phyloP scores from a whole-genome alignment of 306 rosid species.

The Ziziphus jujuba region DNA sequence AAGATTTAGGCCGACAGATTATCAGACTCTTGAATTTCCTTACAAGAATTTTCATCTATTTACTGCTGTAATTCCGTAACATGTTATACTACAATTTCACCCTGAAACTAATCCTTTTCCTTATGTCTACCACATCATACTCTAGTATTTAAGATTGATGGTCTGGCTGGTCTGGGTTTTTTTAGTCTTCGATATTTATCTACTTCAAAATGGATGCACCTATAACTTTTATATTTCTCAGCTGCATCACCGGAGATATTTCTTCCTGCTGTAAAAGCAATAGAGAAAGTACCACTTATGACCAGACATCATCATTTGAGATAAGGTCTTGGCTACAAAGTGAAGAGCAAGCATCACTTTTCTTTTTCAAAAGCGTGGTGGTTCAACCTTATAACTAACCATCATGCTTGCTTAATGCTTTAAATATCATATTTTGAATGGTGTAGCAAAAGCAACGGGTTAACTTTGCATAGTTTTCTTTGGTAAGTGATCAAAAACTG shows the following conservation, averaged over 20 bases:
- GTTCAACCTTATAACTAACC: constrained; percentile 2
- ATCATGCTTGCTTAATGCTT: neutral
- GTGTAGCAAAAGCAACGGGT: neutral
- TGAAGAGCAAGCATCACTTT: neutral
- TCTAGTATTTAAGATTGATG: neutral
- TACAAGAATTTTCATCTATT: too few species aligned
- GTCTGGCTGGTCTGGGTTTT: neutral
- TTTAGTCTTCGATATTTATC: neutral
- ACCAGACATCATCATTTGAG: constrained; percentile 17
- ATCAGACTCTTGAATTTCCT: too few species aligned
- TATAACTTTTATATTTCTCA: neutral
- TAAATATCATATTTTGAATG: constrained; percentile 5
- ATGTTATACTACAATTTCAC: too few species aligned
- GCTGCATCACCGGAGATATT: too few species aligned
- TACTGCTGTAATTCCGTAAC: too few species aligned
- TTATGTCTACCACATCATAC: neutral
- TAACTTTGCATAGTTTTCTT: constrained; percentile 2
- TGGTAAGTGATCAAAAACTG: neutral
- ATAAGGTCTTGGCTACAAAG: constrained; percentile 2
- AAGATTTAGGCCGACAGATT: too few species aligned
- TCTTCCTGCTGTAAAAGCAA: neutral
- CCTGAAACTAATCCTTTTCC: too few species aligned
- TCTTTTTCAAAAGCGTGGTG: neutral
- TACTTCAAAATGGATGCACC: neutral
- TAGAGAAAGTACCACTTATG: neutral